Base-by-base conservation (phyloP, 768 basidiomycete genomes). In the Calocybe indica region DNA sequence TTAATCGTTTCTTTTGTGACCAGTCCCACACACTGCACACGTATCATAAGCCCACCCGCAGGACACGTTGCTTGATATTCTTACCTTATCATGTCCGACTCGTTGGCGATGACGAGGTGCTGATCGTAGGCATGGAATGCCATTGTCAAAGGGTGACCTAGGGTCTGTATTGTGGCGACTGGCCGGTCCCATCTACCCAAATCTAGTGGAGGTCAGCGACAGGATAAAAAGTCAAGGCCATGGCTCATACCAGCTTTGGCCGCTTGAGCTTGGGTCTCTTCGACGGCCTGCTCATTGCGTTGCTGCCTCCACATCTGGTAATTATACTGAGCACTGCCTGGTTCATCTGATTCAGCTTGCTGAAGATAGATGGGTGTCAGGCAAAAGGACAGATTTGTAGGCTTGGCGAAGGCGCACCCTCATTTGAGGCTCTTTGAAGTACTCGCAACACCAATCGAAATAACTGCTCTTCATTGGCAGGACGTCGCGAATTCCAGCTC, bases 341-440 rank as follows among this genome's bases (percentile, higher is more conserved):
- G 93, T 62, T 99, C 96, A 60, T 98, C 94, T 2, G 84, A 84
- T 61, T 98, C 95, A 6, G 89, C 81, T 81, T 92, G 88, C 94
- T 94, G 40, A 31, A 52, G 22, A 42, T 2, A 31, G 49, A 43
- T 52, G n/a, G 55, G 50, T 50, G 60, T 50, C 45, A 57, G 31
- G 15, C 7, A 45, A 29, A 38, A 11, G 37, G 32, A 38, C 10
- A 9, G 11, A 36, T 2, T 37, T 41, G 10, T 46, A 40, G 11
- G 33, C 10, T 7, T 37, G 33, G 31, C 43, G 49, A 32, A 10
- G 5, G 56, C 82, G 58, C 62, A 95, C 93, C 74, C 92, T 85
- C 95, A 99, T 98, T 64, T 99, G 96, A 3, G 95, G 92, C 62
- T 97, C 94, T 52, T 88, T 92, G 71, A 97, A 99, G 62, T 98